Evolutionary conservation across 2,329 filamentous ascomycete species (phyloP).

Genomic region (Xenoacremonium recifei): DNA sequence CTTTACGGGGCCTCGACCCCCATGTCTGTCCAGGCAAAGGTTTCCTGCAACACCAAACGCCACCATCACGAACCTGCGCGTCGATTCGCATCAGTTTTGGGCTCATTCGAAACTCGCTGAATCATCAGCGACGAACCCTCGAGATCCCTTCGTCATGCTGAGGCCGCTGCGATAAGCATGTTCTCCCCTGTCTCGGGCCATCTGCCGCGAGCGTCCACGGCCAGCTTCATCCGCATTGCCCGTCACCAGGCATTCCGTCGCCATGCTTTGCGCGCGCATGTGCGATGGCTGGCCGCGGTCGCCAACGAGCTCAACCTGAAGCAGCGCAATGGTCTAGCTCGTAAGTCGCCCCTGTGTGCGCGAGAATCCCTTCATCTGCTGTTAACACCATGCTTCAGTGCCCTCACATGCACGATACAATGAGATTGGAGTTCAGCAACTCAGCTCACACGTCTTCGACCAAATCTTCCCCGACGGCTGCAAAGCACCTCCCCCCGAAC

Average conservation of each 20-base stretch:
- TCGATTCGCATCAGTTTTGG: background rate
- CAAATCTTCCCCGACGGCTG: slow-evolving; percentile 72
- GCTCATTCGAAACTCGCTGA: slow-evolving; percentile 3
- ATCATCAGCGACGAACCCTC: slow-evolving; percentile 4
- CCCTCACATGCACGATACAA: slow-evolving; percentile 71
- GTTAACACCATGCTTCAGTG: slow-evolving; percentile 31
- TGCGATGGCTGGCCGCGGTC: slow-evolving; percentile 44
- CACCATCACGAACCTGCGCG: too few species aligned
- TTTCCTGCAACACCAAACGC: too few species aligned
- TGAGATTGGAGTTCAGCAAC: slow-evolving; percentile 90
- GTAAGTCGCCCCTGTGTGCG: slow-evolving; percentile 31
- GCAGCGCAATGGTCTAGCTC: slow-evolving; percentile 33
- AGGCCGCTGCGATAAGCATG: slow-evolving; percentile 24
- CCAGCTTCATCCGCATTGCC: slow-evolving; percentile 51
- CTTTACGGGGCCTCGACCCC: too few species aligned
- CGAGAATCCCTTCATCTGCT: background rate
- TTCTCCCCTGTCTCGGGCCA: slow-evolving; percentile 32
- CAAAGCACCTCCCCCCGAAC: slow-evolving; percentile 61
- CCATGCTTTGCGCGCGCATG: slow-evolving; percentile 33
- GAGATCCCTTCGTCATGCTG: slow-evolving; percentile 22
- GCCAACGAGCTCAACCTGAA: slow-evolving; percentile 22
- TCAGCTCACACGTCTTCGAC: slow-evolving; percentile 77
- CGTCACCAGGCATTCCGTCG: slow-evolving; percentile 44
- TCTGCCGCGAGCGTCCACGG: slow-evolving; percentile 39
- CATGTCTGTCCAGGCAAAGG: too few species aligned